Evolutionary conservation across 345 rosid species (phyloP), one percentile per base, ranked within the genome.

Genomic region (Zanthoxylum bungeanum): DNA sequence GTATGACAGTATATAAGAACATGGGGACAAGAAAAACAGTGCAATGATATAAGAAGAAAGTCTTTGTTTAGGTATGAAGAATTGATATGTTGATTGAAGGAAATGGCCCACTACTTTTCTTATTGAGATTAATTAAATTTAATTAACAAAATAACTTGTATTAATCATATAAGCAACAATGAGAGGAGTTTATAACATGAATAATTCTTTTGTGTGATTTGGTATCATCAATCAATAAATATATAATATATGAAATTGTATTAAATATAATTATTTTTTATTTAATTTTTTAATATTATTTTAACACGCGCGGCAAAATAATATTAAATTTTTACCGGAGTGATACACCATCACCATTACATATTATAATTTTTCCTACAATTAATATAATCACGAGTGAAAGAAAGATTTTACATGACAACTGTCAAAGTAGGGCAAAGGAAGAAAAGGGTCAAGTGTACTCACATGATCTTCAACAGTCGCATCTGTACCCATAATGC

Each of bases 21-120:
- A 64, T 46, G 71, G 69, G 74, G 80, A 73, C 71, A 69, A 66
- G 71, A 75, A 60, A 31, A 72, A 67, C 49, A 74, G 57, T 64
- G 46, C 24, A 14, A 37, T 75, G 78, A 71, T 44, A 40, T 44
- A 71, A 75, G 78, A 76, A 69, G 68, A 83, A 87, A 87, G 87
- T 85, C 87, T 78, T 76, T 27, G 83, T 79, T 85, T 85, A 76
- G 91, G 87, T 87, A 71, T 65, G 83, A 77, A 74, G 55, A 76
- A 73, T 75, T 75, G 86, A 81, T 75, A 63, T 74, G 80, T 75
- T 77, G 78, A 82, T 74, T 71, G 56, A 19, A 72, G 60, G 24
- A 61, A 61, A 44, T 77, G 57, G 75, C 76, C 60, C 83, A 80
- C 83, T 16, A 60, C 72, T 19, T 70, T 55, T 62, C 46, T 17